These are phyloP conservation scores for Marasmius oreades DNA, from an alignment of 1,284 basidiomycete genomes.

Conservation along the genomic window DNA sequence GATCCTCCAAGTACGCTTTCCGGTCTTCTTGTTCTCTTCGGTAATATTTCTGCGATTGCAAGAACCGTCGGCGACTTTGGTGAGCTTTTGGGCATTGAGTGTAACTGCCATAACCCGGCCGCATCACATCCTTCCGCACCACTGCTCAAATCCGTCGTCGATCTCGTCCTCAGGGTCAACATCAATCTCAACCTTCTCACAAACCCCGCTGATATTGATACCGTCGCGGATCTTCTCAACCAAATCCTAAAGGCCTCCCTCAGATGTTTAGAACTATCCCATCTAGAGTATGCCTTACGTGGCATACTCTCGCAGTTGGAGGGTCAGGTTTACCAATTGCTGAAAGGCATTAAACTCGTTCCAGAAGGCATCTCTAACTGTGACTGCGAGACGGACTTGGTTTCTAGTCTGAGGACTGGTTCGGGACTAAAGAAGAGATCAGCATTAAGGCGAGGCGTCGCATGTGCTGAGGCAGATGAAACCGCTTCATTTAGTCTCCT, in stretches of 20 bases:
- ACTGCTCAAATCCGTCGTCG: neutral
- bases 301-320: neutral
- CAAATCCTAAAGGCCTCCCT: neutral
- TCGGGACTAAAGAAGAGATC: neutral
- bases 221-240: neutral
- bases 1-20: neutral
- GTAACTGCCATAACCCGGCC: neutral
- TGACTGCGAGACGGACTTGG: neutral
- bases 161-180: neutral
- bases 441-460: neutral
- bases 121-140: neutral
- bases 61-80: neutral
- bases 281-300: neutral
- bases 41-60: neutral
- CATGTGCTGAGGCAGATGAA: neutral
- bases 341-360: neutral
- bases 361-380: neutral
- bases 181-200: neutral
- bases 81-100: neutral
- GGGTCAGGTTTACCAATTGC: neutral
- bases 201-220: neutral
- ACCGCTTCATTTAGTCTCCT: neutral
- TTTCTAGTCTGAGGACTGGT: neutral
- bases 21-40: neutral
- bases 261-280: neutral